Evolutionary conservation across 2,329 filamentous ascomycete species (phyloP).

Genomic region (Alternaria sp.): DNA sequence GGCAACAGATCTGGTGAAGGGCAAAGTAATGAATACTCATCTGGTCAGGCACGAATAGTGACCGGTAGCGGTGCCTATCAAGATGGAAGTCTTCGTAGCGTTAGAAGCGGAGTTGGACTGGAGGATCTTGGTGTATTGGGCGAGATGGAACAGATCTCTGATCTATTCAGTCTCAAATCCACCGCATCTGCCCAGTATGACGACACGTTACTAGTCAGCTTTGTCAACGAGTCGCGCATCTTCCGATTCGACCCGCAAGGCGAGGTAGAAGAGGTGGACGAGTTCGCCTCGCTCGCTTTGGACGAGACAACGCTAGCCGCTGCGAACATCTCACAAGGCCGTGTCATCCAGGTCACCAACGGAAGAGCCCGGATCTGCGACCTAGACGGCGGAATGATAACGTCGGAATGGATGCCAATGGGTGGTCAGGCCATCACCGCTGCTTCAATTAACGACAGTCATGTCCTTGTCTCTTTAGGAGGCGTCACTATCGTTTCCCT

Average conservation of each 20-base stretch:
- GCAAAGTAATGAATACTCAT: slow-evolving; percentile 88
- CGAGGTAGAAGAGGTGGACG: slow-evolving; percentile 84
- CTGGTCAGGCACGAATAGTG: slow-evolving; percentile 90
- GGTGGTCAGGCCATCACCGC: slow-evolving; percentile 69
- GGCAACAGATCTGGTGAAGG: slow-evolving; percentile 80
- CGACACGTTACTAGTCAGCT: slow-evolving; percentile 80
- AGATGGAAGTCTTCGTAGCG: slow-evolving; percentile 86
- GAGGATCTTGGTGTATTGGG: slow-evolving; percentile 84
- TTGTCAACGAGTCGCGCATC: slow-evolving; percentile 80
- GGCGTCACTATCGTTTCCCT: slow-evolving; percentile 76
- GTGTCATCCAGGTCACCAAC: slow-evolving; percentile 78
- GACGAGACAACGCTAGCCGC: slow-evolving; percentile 74
- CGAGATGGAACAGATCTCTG: slow-evolving; percentile 75
- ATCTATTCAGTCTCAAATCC: slow-evolving; percentile 71
- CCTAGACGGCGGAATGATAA: slow-evolving; percentile 58
- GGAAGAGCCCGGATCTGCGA: slow-evolving; percentile 68
- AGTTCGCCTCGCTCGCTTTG: slow-evolving; percentile 74
- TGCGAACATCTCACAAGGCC: slow-evolving; percentile 66
- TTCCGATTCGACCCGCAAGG: slow-evolving; percentile 78
- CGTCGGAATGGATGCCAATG: slow-evolving; percentile 64
- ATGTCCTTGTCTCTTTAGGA: slow-evolving; percentile 75
- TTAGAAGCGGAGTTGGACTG: slow-evolving; percentile 90
- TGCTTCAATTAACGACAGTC: slow-evolving; percentile 74
- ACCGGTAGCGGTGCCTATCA: slow-evolving; percentile 90
- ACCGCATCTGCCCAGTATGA: slow-evolving; percentile 57